Percentiles rank a stretch among this genome's conserved stretches.
Conservation (phyloP, 768 basidiomycete species). For the Cystobasidium ongulense region DNA sequence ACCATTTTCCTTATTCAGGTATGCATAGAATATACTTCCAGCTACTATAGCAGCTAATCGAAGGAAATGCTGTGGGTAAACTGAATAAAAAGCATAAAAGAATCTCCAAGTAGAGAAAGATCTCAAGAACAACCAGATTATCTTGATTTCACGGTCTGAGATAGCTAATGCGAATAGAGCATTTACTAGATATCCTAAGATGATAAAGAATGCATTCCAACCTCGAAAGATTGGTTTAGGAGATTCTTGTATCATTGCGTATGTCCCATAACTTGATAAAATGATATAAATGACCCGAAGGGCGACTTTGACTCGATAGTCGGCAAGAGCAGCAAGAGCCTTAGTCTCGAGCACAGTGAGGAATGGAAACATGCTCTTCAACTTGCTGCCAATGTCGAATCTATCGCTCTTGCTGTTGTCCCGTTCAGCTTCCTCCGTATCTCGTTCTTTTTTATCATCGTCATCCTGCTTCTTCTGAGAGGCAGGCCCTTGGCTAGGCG, state of each 20-base stretch:
- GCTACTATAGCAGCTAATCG: background rate
- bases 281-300: constrained; percentile 16
- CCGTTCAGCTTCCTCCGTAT: background rate
- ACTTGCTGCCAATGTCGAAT: background rate
- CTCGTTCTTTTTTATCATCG: background rate
- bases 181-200: background rate
- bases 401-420: background rate
- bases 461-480: background rate
- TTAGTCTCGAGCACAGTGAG: background rate
- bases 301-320: background rate
- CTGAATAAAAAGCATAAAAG: constrained; percentile 4
- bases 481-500: background rate
- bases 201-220: constrained; percentile 2
- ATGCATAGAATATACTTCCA: background rate
- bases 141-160: constrained; percentile 18
- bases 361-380: background rate
- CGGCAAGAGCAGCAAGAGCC: background rate
- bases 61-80: constrained; percentile 19
- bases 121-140: constrained; percentile 15
- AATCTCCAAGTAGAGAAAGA: constrained; percentile 20
- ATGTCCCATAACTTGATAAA: constrained; percentile 6
- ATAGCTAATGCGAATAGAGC: background rate
- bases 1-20: background rate
- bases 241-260: constrained; percentile 16
- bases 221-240: constrained; percentile 19